A percentile compares a stretch with the other conserved stretches of the same genome.
These are phyloP conservation scores for Penicillium odoratum DNA, from an alignment of 495 filamentous ascomycete species.

Conservation along the genomic window DNA sequence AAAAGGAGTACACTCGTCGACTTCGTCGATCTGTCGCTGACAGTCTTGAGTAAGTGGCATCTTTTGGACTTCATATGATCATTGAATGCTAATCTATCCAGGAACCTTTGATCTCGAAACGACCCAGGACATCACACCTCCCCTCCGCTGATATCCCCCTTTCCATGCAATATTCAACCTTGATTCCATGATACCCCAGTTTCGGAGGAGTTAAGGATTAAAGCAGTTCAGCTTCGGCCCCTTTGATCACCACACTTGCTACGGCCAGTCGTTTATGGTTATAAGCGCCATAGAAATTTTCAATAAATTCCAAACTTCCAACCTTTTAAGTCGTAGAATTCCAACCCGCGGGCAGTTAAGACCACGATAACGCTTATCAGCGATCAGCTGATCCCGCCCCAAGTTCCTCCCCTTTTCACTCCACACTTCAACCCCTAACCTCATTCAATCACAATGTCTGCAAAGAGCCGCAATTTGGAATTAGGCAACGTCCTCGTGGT, in stretches of 20 bases:
- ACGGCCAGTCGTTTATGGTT: neutral
- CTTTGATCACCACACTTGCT: neutral
- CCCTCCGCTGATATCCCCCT: neutral
- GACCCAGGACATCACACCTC: neutral
- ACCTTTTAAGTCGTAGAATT: neutral
- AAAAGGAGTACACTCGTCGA: constrained; percentile 79
- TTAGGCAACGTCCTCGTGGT: constrained; percentile 54
- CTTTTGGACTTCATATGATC: neutral
- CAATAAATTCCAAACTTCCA: neutral
- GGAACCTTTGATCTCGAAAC: neutral
- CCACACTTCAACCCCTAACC: constrained; percentile 4
- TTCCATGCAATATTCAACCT: neutral
- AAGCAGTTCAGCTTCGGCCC: neutral
- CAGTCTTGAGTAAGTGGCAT: constrained; percentile 49
- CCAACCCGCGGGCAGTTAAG: no score
- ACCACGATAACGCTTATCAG: constrained; percentile 16
- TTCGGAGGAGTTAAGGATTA: neutral
- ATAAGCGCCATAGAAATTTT: neutral
- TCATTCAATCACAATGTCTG: constrained; percentile 30
- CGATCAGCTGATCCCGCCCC: constrained; percentile 23
- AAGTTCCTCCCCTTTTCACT: constrained; percentile 19
- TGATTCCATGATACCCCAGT: neutral
- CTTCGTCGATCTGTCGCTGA: constrained; percentile 62
- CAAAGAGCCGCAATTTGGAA: constrained; percentile 36
- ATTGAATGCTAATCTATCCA: neutral